Evolutionary conservation across 2,329 filamentous ascomycete species (phyloP), one percentile per base, ranked within the genome.

Genomic region (Bipolaris cookei): DNA sequence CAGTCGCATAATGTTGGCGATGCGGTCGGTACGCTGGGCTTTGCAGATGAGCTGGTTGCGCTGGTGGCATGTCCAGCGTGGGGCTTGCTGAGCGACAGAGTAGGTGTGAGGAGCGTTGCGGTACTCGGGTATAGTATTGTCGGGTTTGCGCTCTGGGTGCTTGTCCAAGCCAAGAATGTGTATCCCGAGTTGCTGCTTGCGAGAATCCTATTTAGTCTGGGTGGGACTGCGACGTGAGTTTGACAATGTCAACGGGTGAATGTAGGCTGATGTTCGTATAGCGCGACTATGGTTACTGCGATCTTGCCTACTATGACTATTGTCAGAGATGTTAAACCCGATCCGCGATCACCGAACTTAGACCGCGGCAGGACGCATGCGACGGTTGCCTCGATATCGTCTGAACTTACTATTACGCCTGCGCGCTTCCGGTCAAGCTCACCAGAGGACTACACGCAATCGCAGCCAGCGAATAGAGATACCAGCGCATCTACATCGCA

Each of bases 241-340:
- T 8, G 34, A 16, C 11, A 18, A 18, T 10, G n/a, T n/a, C 34
- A 28, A n/a, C 16, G 8, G 14, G 16, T 8, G 32, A 6, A 38
- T 30, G 35, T 21, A 35, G 51, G 57, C 64, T 71, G 58, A 71
- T 39, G 30, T 38, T 48, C 37, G 37, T 20, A 45, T 47, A 82
- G 80, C 34, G 77, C 92, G 13, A 98, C 95, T 1, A 99, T 99
- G 95, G 95, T 99, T 18, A 98, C 95, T 7, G 95, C 95, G 3
- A 92, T 96, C 43, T 82, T 99, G 21, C 95, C 95, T 1, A 88
- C 83, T 25, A 86, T 90, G 77, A 85, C 85, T 10, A 69, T 67
- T 16, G 62, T 64, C 34, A 73, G 59, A 49, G 61, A 68, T 39
- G 61, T 67, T 37, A 53, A 68, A 30, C 61, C 56, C 2, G 68